These are phyloP conservation scores for Starmerella lactis-condensi DNA, from an alignment of 805 yeast species.

Conservation along the genomic window DNA sequence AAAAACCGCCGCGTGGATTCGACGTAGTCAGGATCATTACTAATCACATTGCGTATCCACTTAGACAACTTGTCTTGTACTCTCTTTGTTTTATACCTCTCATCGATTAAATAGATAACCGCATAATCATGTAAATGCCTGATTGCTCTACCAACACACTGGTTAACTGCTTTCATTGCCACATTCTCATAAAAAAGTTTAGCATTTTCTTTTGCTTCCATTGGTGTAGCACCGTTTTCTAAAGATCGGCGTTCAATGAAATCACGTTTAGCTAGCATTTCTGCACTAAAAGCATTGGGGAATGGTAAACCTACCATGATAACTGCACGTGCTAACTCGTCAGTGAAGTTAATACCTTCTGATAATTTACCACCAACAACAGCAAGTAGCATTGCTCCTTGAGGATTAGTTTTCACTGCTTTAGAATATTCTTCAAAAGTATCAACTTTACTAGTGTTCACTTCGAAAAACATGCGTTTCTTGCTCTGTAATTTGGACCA, in stretches of 20 bases:
- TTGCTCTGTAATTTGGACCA: conserved; percentile 21
- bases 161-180: conserved; percentile 83
- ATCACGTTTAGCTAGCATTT: conserved; percentile 49
- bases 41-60: conserved; percentile 60
- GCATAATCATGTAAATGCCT: conserved; percentile 72
- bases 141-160: conserved; percentile 81
- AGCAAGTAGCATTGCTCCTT: conserved; percentile 55
- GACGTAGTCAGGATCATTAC: no score
- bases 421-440: conserved; percentile 34
- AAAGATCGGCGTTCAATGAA: conserved; percentile 40
- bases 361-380: conserved; percentile 88
- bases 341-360: conserved; percentile 84
- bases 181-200: conserved; percentile 54
- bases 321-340: conserved; percentile 72
- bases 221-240: conserved; percentile 29
- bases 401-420: conserved; percentile 18
- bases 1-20: no score
- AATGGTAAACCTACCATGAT: conserved; percentile 76
- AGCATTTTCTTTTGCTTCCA: conserved; percentile 27
- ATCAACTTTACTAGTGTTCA: conserved; percentile 22
- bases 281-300: conserved; percentile 72
- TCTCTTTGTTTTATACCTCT: conserved; percentile 31
- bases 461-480: conserved; percentile 33
- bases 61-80: conserved; percentile 46
- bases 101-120: conserved; percentile 50